Evolutionary conservation across 2,329 filamentous ascomycete species (phyloP).

Genomic region (Aspergillus amoenus): DNA sequence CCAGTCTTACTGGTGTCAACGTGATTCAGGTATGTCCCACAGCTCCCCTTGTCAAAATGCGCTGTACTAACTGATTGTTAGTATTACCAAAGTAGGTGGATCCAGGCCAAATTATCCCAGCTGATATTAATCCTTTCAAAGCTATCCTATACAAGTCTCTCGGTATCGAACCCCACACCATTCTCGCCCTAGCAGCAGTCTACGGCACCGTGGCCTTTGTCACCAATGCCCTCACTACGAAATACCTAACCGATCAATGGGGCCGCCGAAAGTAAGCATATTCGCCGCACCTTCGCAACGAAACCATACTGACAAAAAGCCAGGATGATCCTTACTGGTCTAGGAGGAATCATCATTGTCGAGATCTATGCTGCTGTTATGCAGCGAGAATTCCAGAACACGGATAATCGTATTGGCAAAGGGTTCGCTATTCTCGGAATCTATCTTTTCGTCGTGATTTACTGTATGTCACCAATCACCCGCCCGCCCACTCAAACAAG

Average conservation of each 20-base stretch:
- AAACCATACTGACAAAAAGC: background rate
- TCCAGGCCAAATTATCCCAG: background rate
- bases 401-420: conserved; percentile 56
- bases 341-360: conserved; percentile 53
- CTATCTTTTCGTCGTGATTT: conserved; percentile 58
- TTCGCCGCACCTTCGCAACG: too few species aligned
- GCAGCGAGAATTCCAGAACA: conserved; percentile 58
- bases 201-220: conserved; percentile 56
- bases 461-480: conserved; percentile 41
- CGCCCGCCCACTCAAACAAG: background rate
- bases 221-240: conserved; percentile 53
- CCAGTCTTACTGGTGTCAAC: conserved; percentile 57
- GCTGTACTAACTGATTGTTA: conserved; percentile 1
- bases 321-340: conserved; percentile 57
- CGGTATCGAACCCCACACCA: conserved; percentile 51
- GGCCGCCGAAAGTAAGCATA: conserved; percentile 56
- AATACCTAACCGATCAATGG: conserved; percentile 58
- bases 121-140: conserved; percentile 36
- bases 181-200: conserved; percentile 55
- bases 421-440: conserved; percentile 61
- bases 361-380: conserved; percentile 62
- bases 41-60: background rate
- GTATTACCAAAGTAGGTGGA: conserved; percentile 33
- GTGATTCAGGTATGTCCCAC: conserved; percentile 49
- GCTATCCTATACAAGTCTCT: conserved; percentile 57